Base-by-base conservation (phyloP, 306 rosid genomes). In the Datisca glomerata region DNA sequence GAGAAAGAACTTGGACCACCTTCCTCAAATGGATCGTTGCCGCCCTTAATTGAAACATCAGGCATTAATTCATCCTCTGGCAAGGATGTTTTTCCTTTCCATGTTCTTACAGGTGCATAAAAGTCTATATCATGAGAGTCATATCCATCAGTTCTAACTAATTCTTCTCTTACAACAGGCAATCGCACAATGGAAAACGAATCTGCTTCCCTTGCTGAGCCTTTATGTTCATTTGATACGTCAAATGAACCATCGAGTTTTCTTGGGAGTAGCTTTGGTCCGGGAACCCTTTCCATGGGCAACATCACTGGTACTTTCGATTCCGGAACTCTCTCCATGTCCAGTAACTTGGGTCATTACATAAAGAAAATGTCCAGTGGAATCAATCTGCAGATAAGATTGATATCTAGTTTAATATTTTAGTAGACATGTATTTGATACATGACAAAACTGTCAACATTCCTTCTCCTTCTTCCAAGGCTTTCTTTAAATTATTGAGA, bases 291-390 rank as follows among this genome's bases (percentile, higher is more conserved):
- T 27, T 40, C 57, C 35, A 66, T 34, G 15, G 86, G 84, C 49
- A 81, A 60, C 12, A 48, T 56, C 23, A 57, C 61, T 1, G 81
- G 82, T 47, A 66, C 61, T 59, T 77, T 89, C 9, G 72, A 67
- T 48, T 84, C 93, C 45, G 77, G 70, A 70, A 59, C 60, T 75
- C 91, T 80, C 60, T 80, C 95, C 95, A 89, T 84, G 58, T 56
- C 70, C 25, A 21, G 41, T 50, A 51, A 49, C 44, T 46, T 50
- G 51, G 56, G 68, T 59, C 54, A 70, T 65, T 56, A 74, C 79
- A 76, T 35, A 47, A 51, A 56, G 12, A 63, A 69, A 41, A 22
- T 25, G 57, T 44, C 14, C 31, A 31, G 46, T 59, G 45, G 28
- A 24, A 60, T 39, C 34, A 41, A 27, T 68, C 97, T 83, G 91